phyloP scores from a whole-genome alignment of 2,329 filamentous ascomycete species.

The Nothophoma quercina region DNA sequence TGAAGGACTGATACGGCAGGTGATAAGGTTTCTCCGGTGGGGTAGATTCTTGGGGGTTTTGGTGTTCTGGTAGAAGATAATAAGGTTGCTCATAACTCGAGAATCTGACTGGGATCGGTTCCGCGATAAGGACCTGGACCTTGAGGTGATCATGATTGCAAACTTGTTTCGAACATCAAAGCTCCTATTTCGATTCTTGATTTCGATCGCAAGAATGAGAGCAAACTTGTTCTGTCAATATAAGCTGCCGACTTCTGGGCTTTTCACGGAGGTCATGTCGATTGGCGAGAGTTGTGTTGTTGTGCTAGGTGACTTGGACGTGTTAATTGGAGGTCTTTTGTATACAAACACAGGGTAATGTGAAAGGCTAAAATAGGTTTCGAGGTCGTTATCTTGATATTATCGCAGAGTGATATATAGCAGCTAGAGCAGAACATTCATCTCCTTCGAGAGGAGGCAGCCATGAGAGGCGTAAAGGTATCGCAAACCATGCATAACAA shows the following conservation, averaged over 20 bases:
- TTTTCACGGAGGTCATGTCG: too few species aligned
- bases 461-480: slow-evolving; percentile 25
- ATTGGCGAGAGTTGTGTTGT: too few species aligned
- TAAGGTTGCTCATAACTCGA: not conserved
- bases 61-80: not conserved
- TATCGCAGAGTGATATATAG: slow-evolving; percentile 20
- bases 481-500: slow-evolving; percentile 32
- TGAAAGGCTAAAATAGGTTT: not conserved
- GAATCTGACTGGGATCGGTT: too few species aligned
- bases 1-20: not conserved
- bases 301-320: too few species aligned
- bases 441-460: slow-evolving; percentile 9
- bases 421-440: slow-evolving; percentile 21
- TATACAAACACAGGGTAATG: too few species aligned
- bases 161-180: not conserved
- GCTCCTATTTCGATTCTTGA: not conserved
- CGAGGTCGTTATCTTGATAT: slow-evolving; percentile 1
- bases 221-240: too few species aligned
- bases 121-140: not conserved
- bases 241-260: too few species aligned
- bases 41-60: not conserved
- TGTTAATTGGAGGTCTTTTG: too few species aligned
- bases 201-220: too few species aligned
- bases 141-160: slow-evolving; percentile 1
- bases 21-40: slow-evolving; percentile 2